Conservation (phyloP, 192 early-diverging fungal genomes). For the Coemansia sp. region DNA sequence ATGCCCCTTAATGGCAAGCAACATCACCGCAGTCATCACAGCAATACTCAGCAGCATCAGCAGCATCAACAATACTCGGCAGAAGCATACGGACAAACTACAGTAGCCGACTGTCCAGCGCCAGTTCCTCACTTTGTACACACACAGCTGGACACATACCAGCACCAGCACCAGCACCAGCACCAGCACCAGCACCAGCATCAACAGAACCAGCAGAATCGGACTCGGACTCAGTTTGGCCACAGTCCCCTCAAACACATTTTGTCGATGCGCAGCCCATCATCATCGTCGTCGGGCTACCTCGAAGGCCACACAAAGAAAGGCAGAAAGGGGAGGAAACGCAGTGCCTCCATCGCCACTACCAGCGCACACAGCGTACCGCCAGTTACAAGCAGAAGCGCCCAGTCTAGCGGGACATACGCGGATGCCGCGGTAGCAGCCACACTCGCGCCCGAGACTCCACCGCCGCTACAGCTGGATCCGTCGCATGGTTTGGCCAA, state of each 20-base stretch:
- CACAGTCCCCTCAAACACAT: too few relatives aligned
- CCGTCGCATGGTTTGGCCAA: not conserved
- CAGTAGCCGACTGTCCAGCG: not conserved
- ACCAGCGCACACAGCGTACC: not conserved
- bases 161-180: too few relatives aligned
- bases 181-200: not conserved
- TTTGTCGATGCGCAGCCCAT: too few relatives aligned
- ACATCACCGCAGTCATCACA: too few relatives aligned
- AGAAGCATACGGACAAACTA: not conserved
- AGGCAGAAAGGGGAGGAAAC: not conserved
- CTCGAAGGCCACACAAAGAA: not conserved
- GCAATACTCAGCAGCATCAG: too few relatives aligned
- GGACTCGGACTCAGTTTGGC: too few relatives aligned
- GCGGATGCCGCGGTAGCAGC: conserved; percentile 6
- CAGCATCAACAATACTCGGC: too few relatives aligned
- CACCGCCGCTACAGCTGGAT: not conserved
- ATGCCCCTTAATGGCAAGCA: too few relatives aligned
- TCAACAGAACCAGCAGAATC: too few relatives aligned
- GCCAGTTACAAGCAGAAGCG: not conserved
- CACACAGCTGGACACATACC: not conserved
- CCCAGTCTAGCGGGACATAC: conserved; percentile 34
- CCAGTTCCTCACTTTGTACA: not conserved
- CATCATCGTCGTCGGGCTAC: too few relatives aligned
- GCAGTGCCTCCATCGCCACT: not conserved
- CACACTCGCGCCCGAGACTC: not conserved